Percentiles rank a stretch among this genome's conserved stretches.
Evolutionary conservation across 306 rosid species (phyloP).

Genomic region (Sicyos edulis): DNA sequence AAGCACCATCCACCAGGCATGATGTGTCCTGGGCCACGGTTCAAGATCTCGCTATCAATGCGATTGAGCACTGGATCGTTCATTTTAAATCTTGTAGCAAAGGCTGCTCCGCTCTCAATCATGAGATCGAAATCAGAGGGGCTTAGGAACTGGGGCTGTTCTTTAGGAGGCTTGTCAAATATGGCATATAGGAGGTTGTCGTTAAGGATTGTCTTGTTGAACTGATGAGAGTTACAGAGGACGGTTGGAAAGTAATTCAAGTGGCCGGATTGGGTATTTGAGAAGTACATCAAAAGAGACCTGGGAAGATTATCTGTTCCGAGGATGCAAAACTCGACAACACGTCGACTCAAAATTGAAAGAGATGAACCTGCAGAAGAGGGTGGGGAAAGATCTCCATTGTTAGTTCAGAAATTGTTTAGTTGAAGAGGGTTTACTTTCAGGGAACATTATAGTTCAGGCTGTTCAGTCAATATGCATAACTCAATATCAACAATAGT

Average conservation of each 20-base stretch:
- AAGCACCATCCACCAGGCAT: constrained; percentile 98
- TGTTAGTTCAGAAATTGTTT: constrained; percentile 10
- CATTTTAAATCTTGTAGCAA: constrained; percentile 45
- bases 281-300: constrained; percentile 75
- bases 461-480: neutral
- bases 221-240: constrained; percentile 68
- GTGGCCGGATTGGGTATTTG: constrained; percentile 72
- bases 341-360: constrained; percentile 57
- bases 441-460: neutral
- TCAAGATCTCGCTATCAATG: constrained; percentile 61
- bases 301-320: constrained; percentile 90
- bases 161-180: constrained; percentile 30
- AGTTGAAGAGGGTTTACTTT: neutral
- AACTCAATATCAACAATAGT: neutral
- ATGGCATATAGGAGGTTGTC: constrained; percentile 50
- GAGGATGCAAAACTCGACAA: constrained; percentile 72
- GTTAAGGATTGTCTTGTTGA: constrained; percentile 66
- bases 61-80: constrained; percentile 67
- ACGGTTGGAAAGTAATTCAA: constrained; percentile 79
- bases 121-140: constrained; percentile 50
- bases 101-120: constrained; percentile 74
- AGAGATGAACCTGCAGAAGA: constrained; percentile 67
- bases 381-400: constrained; percentile 13
- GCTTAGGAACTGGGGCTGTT: constrained; percentile 36
- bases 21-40: constrained; percentile 37